Conservation (phyloP, 495 filamentous ascomycete species). For the Parathielavia appendiculata region DNA sequence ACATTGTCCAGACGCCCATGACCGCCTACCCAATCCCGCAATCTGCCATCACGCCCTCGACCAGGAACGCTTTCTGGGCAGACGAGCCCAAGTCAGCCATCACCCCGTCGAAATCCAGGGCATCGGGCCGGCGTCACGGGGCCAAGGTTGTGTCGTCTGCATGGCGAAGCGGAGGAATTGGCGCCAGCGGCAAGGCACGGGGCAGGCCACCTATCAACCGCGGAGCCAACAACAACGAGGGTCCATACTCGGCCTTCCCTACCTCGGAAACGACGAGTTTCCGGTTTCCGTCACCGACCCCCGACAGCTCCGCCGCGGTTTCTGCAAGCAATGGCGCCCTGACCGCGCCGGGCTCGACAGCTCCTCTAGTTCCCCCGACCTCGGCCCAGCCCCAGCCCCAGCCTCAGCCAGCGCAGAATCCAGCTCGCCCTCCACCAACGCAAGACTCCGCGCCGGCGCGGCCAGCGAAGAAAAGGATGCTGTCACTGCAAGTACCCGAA, state of each 20-base stretch:
- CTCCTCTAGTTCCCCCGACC: constrained; percentile 12
- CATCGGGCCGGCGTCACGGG: constrained; percentile 77
- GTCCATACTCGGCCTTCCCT: constrained; percentile 86
- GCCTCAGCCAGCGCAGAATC: constrained; percentile 24
- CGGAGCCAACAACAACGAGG: constrained; percentile 54
- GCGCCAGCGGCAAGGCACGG: constrained; percentile 67
- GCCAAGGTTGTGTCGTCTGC: constrained; percentile 89
- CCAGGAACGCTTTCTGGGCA: constrained; percentile 26
- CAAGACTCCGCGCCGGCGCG: constrained; percentile 27
- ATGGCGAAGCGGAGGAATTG: constrained; percentile 69
- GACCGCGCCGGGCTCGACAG: neutral
- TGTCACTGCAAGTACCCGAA: constrained; percentile 78
- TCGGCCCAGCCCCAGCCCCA: constrained; percentile 25
- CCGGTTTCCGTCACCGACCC: constrained; percentile 35
- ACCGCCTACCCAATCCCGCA: constrained; percentile 29
- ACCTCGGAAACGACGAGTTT: constrained; percentile 45
- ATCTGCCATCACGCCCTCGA: constrained; percentile 28
- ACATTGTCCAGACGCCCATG: constrained; percentile 49
- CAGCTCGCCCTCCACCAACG: constrained; percentile 23
- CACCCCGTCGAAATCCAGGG: constrained; percentile 61
- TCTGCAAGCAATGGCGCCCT: constrained; percentile 17
- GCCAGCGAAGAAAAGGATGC: constrained; percentile 47
- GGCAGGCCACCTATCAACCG: constrained; percentile 83
- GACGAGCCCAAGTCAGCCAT: constrained; percentile 67
- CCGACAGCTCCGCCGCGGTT: constrained; percentile 28